phyloP scores from a whole-genome alignment of 768 basidiomycete genomes.

The Leccinum rimulosum region DNA sequence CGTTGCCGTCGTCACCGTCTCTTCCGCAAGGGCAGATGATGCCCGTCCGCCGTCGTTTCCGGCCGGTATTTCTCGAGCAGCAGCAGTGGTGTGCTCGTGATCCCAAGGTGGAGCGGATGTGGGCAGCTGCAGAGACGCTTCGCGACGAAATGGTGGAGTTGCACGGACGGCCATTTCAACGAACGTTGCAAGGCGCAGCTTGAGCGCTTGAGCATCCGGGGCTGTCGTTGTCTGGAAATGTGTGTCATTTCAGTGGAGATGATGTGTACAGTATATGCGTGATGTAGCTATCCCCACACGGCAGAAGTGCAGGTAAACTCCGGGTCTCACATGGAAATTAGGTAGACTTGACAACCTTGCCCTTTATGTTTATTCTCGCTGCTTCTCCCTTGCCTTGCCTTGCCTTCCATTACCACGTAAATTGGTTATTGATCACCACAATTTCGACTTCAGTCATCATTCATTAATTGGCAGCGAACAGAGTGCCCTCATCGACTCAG shows the following conservation, averaged over 20 bases:
- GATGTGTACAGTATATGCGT: neutral
- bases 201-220: neutral
- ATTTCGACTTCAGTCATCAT: neutral
- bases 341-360: neutral
- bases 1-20: slow-evolving; percentile 5
- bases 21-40: slow-evolving; percentile 10
- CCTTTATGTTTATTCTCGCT: neutral
- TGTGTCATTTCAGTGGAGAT: too few relatives aligned
- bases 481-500: neutral
- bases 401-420: too few relatives aligned
- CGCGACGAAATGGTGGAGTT: slow-evolving; percentile 14
- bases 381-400: too few relatives aligned
- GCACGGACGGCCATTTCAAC: neutral
- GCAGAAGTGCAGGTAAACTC: too few relatives aligned
- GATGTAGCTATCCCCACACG: too few relatives aligned
- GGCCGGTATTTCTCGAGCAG: slow-evolving; percentile 43
- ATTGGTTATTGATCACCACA: neutral
- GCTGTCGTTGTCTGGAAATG: too few relatives aligned
- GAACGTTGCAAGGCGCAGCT: neutral
- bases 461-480: neutral
- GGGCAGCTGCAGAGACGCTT: slow-evolving; percentile 17
- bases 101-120: slow-evolving; percentile 26
- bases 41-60: slow-evolving; percentile 8
- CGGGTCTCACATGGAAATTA: too few relatives aligned
- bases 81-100: slow-evolving; percentile 35